phyloP scores from a whole-genome alignment of 169 alveolate species.

The Plasmodium yoelii region DNA sequence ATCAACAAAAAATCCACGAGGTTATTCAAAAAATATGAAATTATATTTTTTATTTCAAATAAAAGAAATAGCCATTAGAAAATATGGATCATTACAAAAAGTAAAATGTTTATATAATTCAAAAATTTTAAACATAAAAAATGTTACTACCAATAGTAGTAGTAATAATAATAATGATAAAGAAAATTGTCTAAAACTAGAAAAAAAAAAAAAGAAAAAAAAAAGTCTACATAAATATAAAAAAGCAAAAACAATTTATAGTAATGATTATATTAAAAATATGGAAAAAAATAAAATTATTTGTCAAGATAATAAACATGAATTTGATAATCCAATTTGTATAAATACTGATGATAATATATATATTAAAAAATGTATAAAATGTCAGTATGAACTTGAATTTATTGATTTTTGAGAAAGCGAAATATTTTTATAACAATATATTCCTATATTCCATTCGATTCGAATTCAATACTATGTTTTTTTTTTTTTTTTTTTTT shows the following conservation, averaged over 20 bases:
- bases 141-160: background rate
- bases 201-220: background rate
- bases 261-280: slow-evolving; percentile 18
- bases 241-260: slow-evolving; percentile 45
- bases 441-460: background rate
- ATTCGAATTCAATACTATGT: no score
- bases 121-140: slow-evolving; percentile 23
- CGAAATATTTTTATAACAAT: background rate
- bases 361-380: slow-evolving; percentile 29
- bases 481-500: no score
- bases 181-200: no score
- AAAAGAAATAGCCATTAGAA: slow-evolving; percentile 70
- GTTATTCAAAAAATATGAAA: slow-evolving; percentile 64
- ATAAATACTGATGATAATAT: slow-evolving; percentile 30
- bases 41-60: slow-evolving; percentile 64
- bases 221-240: slow-evolving; percentile 24
- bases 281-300: slow-evolving; percentile 39
- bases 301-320: slow-evolving; percentile 54
- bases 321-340: slow-evolving; percentile 43
- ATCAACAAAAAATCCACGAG: slow-evolving; percentile 64
- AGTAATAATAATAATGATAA: background rate
- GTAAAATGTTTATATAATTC: slow-evolving; percentile 27
- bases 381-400: slow-evolving; percentile 42
- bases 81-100: slow-evolving; percentile 46
- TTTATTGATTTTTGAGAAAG: slow-evolving; percentile 36